phyloP scores from a whole-genome alignment of 495 filamentous ascomycete genomes.

The Penicillium tannophilum region DNA sequence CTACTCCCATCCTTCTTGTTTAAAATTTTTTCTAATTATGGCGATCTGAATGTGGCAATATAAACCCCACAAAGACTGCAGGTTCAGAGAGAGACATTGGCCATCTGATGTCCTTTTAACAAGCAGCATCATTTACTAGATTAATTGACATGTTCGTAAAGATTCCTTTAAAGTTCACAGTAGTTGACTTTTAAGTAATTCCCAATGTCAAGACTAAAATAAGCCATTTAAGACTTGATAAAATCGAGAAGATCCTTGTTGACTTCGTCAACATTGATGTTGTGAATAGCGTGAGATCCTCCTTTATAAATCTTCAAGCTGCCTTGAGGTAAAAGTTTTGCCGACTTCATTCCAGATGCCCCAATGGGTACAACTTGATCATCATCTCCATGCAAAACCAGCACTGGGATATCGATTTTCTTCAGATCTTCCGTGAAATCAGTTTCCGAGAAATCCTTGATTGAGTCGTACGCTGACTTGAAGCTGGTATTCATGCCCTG shows the following conservation, averaged over 20 bases:
- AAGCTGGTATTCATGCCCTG: constrained; percentile 44
- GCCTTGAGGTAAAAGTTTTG: constrained; percentile 39
- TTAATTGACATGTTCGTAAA: too few species aligned
- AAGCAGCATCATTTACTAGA: too few species aligned
- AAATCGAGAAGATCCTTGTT: constrained; percentile 41
- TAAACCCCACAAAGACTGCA: too few species aligned
- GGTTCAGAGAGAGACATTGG: too few species aligned
- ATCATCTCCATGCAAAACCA: constrained; percentile 43
- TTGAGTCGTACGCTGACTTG: constrained; percentile 39
- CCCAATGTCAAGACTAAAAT: too few species aligned
- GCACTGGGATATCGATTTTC: constrained; percentile 38
- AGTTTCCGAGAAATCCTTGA: constrained; percentile 41
- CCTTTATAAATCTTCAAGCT: constrained; percentile 41
- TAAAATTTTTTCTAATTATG: too few species aligned
- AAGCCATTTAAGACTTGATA: constrained; percentile 5
- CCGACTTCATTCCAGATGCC: constrained; percentile 28
- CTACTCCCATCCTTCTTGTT: too few species aligned
- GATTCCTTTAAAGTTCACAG: too few species aligned
- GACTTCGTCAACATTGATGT: constrained; percentile 35
- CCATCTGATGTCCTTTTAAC: too few species aligned
- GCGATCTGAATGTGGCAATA: too few species aligned
- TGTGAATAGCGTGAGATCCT: constrained; percentile 42
- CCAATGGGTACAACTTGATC: constrained; percentile 44
- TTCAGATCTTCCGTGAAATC: constrained; percentile 46
- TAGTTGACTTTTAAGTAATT: too few species aligned